Conservation (phyloP, 441 rosid genomes). For the Aleurites moluccanus region DNA sequence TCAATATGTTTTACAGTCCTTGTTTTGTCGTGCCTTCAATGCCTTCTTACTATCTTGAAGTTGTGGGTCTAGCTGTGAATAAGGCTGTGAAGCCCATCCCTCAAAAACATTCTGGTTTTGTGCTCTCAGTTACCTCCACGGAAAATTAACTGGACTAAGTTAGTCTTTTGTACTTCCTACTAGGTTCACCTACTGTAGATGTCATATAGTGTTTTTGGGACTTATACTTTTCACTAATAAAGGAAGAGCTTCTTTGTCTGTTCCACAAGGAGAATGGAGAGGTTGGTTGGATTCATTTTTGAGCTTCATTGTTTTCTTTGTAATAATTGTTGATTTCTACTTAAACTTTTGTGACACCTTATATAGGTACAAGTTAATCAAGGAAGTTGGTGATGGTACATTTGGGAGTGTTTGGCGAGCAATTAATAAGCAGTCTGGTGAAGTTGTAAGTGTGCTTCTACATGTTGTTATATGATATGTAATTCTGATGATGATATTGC, state of each 20-base stretch:
- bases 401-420: slow-evolving; percentile 98
- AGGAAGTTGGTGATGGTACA: slow-evolving; percentile 98
- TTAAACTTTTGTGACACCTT: slow-evolving; percentile 10
- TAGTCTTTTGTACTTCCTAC: slow-evolving; percentile 32
- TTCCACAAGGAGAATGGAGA: slow-evolving; percentile 67
- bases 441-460: slow-evolving; percentile 96
- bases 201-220: slow-evolving; percentile 37
- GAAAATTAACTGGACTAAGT: slow-evolving; percentile 41
- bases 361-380: slow-evolving; percentile 74
- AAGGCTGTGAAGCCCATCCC: slow-evolving; percentile 50
- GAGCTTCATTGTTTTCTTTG: neutral
- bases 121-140: slow-evolving; percentile 22
- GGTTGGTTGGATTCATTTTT: slow-evolving; percentile 41
- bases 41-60: slow-evolving; percentile 35
- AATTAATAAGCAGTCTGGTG: slow-evolving; percentile 74
- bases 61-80: slow-evolving; percentile 46
- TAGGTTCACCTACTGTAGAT: slow-evolving; percentile 37
- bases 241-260: slow-evolving; percentile 37
- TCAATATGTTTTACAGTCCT: slow-evolving; percentile 45
- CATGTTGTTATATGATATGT: no score
- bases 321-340: slow-evolving; percentile 6
- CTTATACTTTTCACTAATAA: slow-evolving; percentile 47
- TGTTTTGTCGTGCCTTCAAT: slow-evolving; percentile 20
- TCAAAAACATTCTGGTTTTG: slow-evolving; percentile 37
- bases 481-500: no score